These are phyloP conservation scores for Colletotrichum truncatum DNA, from an alignment of 2,329 filamentous ascomycete genomes.

Conservation along the genomic window DNA sequence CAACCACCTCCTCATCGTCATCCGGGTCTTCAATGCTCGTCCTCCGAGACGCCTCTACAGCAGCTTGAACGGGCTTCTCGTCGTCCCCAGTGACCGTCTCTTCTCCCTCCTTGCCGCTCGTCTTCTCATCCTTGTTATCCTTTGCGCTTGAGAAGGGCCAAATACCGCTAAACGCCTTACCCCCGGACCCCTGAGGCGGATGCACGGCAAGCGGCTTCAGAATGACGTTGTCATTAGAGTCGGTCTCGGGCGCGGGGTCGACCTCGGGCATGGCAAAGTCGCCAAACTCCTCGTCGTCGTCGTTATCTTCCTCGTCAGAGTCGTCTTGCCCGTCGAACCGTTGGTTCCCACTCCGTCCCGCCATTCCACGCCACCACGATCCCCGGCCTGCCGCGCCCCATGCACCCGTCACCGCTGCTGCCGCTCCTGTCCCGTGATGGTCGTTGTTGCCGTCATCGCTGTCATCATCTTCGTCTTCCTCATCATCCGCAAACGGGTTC, in stretches of 20 bases:
- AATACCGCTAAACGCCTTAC: slow-evolving; percentile 57
- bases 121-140: slow-evolving; percentile 46
- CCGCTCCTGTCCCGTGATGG: slow-evolving; percentile 3
- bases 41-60: slow-evolving; percentile 61
- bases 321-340: slow-evolving; percentile 54
- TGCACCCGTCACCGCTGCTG: slow-evolving; percentile 39
- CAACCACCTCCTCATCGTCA: slow-evolving; percentile 58
- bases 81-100: slow-evolving; percentile 44
- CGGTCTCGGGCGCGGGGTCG: slow-evolving; percentile 39
- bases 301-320: slow-evolving; percentile 60
- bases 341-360: slow-evolving; percentile 39
- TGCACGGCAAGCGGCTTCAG: slow-evolving; percentile 65
- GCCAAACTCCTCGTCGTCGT: slow-evolving; percentile 71
- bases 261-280: slow-evolving; percentile 74
- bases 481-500: slow-evolving; percentile 67
- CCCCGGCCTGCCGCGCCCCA: slow-evolving; percentile 42
- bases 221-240: slow-evolving; percentile 52
- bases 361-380: slow-evolving; percentile 59
- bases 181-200: slow-evolving; percentile 48
- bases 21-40: slow-evolving; percentile 70
- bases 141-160: slow-evolving; percentile 61
- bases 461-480: slow-evolving; percentile 55
- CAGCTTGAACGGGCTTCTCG: slow-evolving; percentile 52
- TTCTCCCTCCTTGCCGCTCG: slow-evolving; percentile 14
- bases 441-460: slow-evolving; percentile 63